Evolutionary conservation across 768 basidiomycete genomes (phyloP).

Genomic region (Suillus spraguei): DNA sequence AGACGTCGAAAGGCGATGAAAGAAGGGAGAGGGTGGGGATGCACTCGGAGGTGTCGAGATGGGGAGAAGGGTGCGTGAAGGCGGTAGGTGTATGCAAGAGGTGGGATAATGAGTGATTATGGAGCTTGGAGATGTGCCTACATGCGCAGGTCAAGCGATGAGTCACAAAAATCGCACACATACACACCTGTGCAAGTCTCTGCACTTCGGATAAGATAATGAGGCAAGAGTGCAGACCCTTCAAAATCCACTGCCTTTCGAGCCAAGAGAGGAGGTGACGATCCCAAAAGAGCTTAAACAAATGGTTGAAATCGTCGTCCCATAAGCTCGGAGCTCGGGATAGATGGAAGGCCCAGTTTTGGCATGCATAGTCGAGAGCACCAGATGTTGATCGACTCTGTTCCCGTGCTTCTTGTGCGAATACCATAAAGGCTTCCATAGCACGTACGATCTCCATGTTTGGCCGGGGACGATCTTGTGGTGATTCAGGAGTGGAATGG

Average conservation of each 20-base stretch:
- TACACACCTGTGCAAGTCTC: neutral
- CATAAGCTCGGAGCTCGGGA: neutral
- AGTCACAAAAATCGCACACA: neutral
- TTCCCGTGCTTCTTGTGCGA: neutral
- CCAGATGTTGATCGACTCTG: neutral
- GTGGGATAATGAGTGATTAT: neutral
- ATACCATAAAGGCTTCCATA: neutral
- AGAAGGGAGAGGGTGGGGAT: no score
- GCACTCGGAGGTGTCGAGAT: no score
- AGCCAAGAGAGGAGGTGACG: neutral
- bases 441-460: neutral
- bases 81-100: no score
- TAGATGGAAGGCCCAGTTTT: neutral
- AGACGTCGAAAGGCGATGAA: no score
- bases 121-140: conserved; percentile 1
- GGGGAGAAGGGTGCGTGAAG: no score
- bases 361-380: neutral
- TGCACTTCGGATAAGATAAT: no score
- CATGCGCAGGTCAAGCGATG: neutral
- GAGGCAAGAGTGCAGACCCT: no score
- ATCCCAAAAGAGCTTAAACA: neutral
- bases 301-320: neutral
- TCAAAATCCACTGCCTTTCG: no score
- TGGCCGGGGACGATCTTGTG: neutral
- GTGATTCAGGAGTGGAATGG: neutral